phyloP scores from a whole-genome alignment of 192 early-diverging fungal genomes.

The Coemansia sp. region DNA sequence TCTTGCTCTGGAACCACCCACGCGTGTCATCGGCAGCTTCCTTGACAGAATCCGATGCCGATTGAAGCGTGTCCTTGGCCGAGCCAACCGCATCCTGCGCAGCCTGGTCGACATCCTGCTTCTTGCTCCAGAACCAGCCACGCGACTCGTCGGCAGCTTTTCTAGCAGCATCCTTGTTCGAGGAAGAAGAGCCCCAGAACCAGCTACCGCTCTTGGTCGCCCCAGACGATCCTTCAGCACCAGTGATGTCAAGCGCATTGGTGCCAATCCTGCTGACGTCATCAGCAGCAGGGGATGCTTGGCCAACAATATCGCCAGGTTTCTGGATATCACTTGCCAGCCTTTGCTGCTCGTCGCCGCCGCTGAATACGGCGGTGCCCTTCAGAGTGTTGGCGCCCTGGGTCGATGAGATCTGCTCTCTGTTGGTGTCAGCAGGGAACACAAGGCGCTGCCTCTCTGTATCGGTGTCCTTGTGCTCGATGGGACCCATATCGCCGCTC shows the following conservation, averaged over 20 bases:
- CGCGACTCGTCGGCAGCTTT: conserved; percentile 21
- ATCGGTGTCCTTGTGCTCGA: conserved; percentile 31
- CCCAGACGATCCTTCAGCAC: background rate
- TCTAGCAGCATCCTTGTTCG: conserved; percentile 5
- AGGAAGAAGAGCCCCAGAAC: conserved; percentile 2
- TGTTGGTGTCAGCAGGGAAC: background rate
- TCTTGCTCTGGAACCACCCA: conserved; percentile 31
- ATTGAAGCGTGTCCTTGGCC: background rate
- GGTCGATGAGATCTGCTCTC: conserved; percentile 1
- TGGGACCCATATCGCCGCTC: conserved; percentile 36
- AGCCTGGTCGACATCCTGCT: conserved; percentile 14
- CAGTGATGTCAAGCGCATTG: conserved; percentile 4
- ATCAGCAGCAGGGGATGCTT: conserved; percentile 12
- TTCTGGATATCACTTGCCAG: background rate
- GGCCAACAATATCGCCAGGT: background rate
- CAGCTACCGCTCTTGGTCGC: background rate
- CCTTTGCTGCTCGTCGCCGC: background rate
- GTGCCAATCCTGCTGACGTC: conserved; percentile 7
- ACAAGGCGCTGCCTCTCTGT: background rate
- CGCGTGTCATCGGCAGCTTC: conserved; percentile 19
- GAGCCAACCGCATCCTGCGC: background rate
- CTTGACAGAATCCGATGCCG: conserved; percentile 10
- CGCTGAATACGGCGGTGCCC: background rate
- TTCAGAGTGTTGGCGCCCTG: conserved; percentile 2
- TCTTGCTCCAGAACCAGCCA: conserved; percentile 43